Conservation (phyloP, 2,329 filamentous ascomycete genomes). For the Xylariaceae sp. region DNA sequence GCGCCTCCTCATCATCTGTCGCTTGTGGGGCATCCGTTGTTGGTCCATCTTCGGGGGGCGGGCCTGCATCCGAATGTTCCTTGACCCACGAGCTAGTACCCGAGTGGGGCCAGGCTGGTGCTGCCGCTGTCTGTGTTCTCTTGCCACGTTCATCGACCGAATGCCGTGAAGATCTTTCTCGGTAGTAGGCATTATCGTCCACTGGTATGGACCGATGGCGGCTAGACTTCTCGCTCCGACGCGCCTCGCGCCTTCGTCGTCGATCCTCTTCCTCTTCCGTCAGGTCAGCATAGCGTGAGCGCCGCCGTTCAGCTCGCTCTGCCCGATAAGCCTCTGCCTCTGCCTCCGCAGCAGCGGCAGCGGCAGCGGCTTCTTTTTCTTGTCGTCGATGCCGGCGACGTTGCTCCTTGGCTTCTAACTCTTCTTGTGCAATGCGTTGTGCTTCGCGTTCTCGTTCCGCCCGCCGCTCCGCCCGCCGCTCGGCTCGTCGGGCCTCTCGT, state of each 20-base stretch:
- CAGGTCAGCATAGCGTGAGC: slow-evolving; percentile 39
- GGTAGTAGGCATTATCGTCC: slow-evolving; percentile 41
- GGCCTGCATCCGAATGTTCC: slow-evolving; percentile 57
- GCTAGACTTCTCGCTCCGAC: slow-evolving; percentile 37
- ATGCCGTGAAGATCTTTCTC: slow-evolving; percentile 32
- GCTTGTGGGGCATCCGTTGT: slow-evolving; percentile 33
- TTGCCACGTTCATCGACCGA: slow-evolving; percentile 31
- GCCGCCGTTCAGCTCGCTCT: slow-evolving; percentile 47
- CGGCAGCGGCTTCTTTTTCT: slow-evolving; percentile 37
- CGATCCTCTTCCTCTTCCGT: slow-evolving; percentile 49
- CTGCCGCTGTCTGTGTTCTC: slow-evolving; percentile 31
- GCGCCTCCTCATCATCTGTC: slow-evolving; percentile 43
- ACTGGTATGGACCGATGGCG: slow-evolving; percentile 40
- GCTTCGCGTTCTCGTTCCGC: slow-evolving; percentile 45
- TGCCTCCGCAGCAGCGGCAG: slow-evolving; percentile 33
- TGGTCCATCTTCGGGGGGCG: slow-evolving; percentile 44
- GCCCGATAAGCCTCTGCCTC: slow-evolving; percentile 45
- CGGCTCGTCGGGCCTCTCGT: slow-evolving; percentile 53
- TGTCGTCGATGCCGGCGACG: slow-evolving; percentile 33
- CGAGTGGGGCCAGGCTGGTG: slow-evolving; percentile 53
- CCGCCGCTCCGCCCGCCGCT: slow-evolving; percentile 50
- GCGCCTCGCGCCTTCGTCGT: slow-evolving; percentile 48
- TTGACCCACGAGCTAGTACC: slow-evolving; percentile 63
- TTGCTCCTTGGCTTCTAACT: slow-evolving; percentile 36
- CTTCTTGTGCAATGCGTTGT: slow-evolving; percentile 45